These are phyloP conservation scores for Trichomonas tenax DNA, from an alignment of 208 protist species.

Conservation along the genomic window DNA sequence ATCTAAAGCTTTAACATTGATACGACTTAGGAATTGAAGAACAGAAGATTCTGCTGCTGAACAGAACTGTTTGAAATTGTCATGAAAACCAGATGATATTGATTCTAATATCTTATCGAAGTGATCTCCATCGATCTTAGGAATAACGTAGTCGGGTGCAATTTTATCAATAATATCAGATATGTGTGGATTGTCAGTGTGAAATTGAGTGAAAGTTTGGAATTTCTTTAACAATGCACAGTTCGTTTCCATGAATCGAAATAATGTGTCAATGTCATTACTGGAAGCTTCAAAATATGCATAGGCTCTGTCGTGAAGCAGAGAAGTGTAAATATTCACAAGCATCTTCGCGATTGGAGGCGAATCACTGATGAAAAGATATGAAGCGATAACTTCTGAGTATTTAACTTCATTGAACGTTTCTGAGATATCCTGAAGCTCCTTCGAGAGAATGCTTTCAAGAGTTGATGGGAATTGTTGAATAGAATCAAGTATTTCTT, in stretches of 20 bases:
- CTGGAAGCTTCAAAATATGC: neutral
- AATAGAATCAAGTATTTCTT: neutral
- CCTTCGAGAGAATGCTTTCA: neutral
- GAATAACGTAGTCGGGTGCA: neutral
- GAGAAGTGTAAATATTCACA: neutral
- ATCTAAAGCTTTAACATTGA: neutral
- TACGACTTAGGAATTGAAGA: neutral
- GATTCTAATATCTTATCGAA: neutral
- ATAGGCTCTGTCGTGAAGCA: neutral
- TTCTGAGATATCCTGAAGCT: neutral
- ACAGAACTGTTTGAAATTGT: neutral
- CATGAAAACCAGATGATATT: neutral
- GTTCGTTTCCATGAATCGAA: neutral
- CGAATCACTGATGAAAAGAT: neutral
- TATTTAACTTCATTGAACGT: neutral
- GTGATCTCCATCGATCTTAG: neutral
- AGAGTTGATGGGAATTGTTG: neutral
- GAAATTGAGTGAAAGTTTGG: neutral
- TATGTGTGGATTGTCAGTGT: neutral
- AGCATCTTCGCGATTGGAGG: neutral
- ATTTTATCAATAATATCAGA: neutral
- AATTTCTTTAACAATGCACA: neutral
- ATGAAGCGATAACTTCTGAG: neutral
- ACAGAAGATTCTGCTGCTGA: neutral
- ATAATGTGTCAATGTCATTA: constrained; percentile 11